phyloP scores from a whole-genome alignment of 2,329 filamentous ascomycete species.

The Lecanicillium sp. region DNA sequence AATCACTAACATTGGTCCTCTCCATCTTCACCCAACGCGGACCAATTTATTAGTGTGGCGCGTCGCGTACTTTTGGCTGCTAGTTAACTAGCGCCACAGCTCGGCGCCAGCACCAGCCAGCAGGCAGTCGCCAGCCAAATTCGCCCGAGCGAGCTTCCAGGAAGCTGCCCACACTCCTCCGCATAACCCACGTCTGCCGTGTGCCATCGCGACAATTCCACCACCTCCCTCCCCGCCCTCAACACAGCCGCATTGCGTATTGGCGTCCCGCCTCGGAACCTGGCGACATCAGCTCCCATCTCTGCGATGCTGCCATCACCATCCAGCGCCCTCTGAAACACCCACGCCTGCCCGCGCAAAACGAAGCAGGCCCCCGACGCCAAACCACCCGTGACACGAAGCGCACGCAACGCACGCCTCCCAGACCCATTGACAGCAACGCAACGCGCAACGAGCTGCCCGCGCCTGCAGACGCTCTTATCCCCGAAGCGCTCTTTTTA shows the following conservation, averaged over 20 bases:
- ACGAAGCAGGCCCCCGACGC: not conserved
- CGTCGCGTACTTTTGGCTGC: conserved; percentile 5
- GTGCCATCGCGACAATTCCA: not conserved
- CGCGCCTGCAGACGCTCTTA: no score
- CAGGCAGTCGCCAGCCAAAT: not conserved
- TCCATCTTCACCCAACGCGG: no score
- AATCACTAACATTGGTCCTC: no score
- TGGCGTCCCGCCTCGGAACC: not conserved
- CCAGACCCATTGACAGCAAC: not conserved
- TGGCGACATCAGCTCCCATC: not conserved
- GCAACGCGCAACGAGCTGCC: no score
- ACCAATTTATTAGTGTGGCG: conserved; percentile 9
- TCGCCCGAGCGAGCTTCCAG: conserved; percentile 2
- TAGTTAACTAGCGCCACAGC: no score
- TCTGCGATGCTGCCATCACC: conserved; percentile 11
- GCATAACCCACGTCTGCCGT: conserved; percentile 2
- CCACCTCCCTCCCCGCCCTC: not conserved
- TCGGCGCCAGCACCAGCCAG: not conserved
- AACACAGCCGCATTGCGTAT: conserved; percentile 3
- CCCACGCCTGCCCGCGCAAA: conserved; percentile 2
- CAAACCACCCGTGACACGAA: not conserved
- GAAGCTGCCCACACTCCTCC: conserved; percentile 10
- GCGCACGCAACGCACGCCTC: not conserved
- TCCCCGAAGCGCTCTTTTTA: not conserved
- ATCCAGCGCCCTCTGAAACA: conserved; percentile 8